Percentiles rank a stretch among this genome's conserved stretches.
Evolutionary conservation across 345 rosid genomes (phyloP).

Genomic region (Citrus maxima): DNA sequence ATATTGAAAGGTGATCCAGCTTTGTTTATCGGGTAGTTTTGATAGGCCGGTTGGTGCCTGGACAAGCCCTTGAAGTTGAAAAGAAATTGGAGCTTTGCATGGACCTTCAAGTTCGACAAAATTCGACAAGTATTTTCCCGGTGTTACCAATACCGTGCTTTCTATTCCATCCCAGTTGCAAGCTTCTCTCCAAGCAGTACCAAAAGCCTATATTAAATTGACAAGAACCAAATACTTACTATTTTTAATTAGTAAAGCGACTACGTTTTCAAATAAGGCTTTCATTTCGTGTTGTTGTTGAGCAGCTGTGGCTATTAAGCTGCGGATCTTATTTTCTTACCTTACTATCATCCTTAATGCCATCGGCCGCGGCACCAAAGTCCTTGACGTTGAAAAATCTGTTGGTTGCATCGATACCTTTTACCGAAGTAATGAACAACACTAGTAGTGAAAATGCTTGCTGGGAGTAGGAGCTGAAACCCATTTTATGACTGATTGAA

Average conservation of each 20-base stretch:
- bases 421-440: not conserved
- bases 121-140: slow-evolving; percentile 3
- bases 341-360: not conserved
- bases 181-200: not conserved
- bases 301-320: too few relatives aligned
- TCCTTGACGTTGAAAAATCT: not conserved
- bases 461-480: not conserved
- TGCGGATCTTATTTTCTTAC: not conserved
- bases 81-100: not conserved
- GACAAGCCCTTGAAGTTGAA: slow-evolving; percentile 14
- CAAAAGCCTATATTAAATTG: not conserved
- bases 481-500: too few relatives aligned
- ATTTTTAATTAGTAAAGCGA: too few relatives aligned
- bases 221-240: not conserved
- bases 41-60: slow-evolving; percentile 13
- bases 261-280: too few relatives aligned
- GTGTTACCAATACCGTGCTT: not conserved
- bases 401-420: not conserved
- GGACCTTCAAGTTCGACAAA: slow-evolving; percentile 16
- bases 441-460: not conserved
- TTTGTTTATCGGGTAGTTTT: not conserved
- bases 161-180: not conserved
- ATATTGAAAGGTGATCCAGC: slow-evolving; percentile 8
- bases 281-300: too few relatives aligned
- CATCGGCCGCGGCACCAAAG: not conserved